These are phyloP conservation scores for Podaxis sp. DNA, from an alignment of 768 basidiomycete species.

Conservation along the genomic window DNA sequence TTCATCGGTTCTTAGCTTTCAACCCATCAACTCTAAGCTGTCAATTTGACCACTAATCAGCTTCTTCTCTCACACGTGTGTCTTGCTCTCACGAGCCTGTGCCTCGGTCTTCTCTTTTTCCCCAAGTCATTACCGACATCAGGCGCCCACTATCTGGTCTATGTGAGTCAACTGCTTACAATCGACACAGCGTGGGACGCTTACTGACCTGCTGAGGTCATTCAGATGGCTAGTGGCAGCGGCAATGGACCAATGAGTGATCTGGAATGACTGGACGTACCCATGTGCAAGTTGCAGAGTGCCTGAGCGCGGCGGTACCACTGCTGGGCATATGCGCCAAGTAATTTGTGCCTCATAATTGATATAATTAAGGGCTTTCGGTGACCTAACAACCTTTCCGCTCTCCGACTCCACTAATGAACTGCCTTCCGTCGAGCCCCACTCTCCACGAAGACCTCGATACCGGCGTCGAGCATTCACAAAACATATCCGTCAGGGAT, in stretches of 20 bases:
- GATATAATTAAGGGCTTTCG: neutral
- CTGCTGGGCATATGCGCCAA: neutral
- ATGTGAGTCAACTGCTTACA: constrained; percentile 1
- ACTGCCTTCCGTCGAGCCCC: neutral
- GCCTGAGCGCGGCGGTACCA: neutral
- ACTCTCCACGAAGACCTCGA: neutral
- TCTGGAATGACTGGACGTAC: neutral
- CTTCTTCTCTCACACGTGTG: neutral
- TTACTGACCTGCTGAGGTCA: neutral
- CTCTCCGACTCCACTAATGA: neutral
- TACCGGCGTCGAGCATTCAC: constrained; percentile 3
- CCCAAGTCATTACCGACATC: neutral
- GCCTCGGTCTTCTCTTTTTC: neutral
- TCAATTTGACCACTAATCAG: neutral
- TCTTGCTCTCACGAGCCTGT: constrained; percentile 5
- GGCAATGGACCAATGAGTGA: constrained; percentile 3
- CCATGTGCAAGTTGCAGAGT: neutral
- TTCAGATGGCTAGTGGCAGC: neutral
- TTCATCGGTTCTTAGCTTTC: neutral
- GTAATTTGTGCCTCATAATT: neutral
- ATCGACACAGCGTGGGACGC: constrained; percentile 9
- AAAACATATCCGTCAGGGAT: neutral
- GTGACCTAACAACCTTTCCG: neutral
- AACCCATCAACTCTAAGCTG: neutral
- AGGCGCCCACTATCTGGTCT: neutral